phyloP scores from a whole-genome alignment of 192 early-diverging fungal species.

The Entomortierella parvispora region DNA sequence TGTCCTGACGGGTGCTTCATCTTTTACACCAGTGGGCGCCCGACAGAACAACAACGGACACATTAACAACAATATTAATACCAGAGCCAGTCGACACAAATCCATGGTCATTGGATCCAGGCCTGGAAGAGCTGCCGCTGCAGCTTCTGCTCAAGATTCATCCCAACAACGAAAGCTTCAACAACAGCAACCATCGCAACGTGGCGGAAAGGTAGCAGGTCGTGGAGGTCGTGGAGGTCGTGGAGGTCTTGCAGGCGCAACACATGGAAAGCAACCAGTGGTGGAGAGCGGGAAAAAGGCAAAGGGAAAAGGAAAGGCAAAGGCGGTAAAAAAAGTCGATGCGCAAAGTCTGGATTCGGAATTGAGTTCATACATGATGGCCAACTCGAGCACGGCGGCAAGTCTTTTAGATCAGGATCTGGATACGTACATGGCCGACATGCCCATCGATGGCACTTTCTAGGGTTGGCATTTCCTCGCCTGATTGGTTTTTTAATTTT shows the following conservation, averaged over 20 bases:
- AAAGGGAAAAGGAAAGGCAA: background rate
- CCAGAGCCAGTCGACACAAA: slow-evolving; percentile 26
- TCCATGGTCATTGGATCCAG: slow-evolving; percentile 28
- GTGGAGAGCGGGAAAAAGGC: slow-evolving; percentile 7
- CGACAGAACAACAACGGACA: background rate
- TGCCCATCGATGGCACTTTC: slow-evolving; percentile 9
- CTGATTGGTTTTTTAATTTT: no score
- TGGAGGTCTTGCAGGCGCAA: background rate
- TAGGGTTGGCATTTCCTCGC: no score
- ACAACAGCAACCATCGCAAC: slow-evolving; percentile 2
- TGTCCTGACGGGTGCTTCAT: no score
- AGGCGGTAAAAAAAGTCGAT: background rate
- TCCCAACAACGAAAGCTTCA: background rate
- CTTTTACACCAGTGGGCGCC: no score
- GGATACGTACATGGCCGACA: slow-evolving; percentile 53
- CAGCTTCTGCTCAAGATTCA: background rate
- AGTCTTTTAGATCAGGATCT: slow-evolving; percentile 50
- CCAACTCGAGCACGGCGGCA: slow-evolving; percentile 34
- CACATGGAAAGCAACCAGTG: background rate
- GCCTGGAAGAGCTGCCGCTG: slow-evolving; percentile 13
- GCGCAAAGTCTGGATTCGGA: slow-evolving; percentile 41
- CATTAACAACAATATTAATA: background rate
- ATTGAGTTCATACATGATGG: slow-evolving; percentile 49
- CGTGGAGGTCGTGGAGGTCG: no score
- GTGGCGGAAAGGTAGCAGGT: background rate